A percentile compares a stretch with the other conserved stretches of the same genome.
These are phyloP conservation scores for Erysimum pusillum DNA, from an alignment of 441 rosid genomes.

Conservation along the genomic window DNA sequence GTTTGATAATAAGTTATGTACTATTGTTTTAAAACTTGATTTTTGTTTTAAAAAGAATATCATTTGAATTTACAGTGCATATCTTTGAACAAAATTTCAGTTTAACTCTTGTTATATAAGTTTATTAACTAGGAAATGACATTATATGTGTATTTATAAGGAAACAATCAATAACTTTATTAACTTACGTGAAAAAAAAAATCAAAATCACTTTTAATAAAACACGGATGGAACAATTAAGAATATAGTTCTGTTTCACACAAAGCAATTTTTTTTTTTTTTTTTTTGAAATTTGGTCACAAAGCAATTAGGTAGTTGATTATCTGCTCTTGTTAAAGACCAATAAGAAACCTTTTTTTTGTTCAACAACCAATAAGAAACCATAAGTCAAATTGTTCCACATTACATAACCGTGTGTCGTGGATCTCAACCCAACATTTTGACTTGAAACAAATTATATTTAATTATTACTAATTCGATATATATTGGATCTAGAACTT, in stretches of 20 bases:
- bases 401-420: constrained; percentile 35
- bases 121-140: no score
- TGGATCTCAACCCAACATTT: constrained; percentile 42
- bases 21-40: no score
- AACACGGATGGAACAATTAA: not conserved
- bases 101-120: no score
- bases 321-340: constrained; percentile 6
- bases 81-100: no score
- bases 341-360: constrained; percentile 17
- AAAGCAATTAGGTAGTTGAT: constrained; percentile 17
- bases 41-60: no score
- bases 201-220: not conserved
- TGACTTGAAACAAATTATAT: constrained; percentile 25
- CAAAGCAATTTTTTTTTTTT: no score
- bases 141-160: no score
- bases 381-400: constrained; percentile 35
- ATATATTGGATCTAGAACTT: constrained; percentile 25
- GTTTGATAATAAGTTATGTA: no score
- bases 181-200: no score
- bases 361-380: no score
- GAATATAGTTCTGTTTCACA: not conserved
- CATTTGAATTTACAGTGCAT: not conserved
- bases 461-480: not conserved
- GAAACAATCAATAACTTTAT: not conserved
- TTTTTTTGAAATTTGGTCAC: not conserved